Evolutionary conservation across 495 filamentous ascomycete genomes (phyloP).

Genomic region (Penicillium alfredii): DNA sequence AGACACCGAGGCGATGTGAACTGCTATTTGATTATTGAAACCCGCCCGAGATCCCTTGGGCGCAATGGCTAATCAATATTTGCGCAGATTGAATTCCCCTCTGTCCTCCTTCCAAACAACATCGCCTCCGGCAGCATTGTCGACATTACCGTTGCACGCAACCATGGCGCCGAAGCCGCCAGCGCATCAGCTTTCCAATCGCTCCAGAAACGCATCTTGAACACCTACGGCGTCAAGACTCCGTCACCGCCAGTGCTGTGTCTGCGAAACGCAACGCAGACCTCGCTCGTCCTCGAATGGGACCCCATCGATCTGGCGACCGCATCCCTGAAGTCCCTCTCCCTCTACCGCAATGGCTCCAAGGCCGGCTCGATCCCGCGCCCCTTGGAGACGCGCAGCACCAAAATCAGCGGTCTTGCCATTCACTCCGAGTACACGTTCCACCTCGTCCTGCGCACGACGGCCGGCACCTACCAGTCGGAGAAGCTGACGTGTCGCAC

Average conservation of each 20-base stretch:
- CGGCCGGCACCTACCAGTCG: constrained; percentile 77
- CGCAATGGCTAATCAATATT: constrained; percentile 6
- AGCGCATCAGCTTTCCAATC: constrained; percentile 67
- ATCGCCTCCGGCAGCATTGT: constrained; percentile 95
- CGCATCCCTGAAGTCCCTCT: constrained; percentile 78
- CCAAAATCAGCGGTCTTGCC: constrained; percentile 95
- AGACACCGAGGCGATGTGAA: constrained; percentile 12
- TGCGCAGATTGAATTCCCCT: constrained; percentile 92
- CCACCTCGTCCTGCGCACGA: constrained; percentile 84
- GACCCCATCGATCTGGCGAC: constrained; percentile 91
- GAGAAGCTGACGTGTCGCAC: constrained; percentile 83
- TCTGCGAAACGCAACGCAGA: constrained; percentile 94
- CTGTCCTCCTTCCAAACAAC: constrained; percentile 89
- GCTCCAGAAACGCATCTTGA: constrained; percentile 82
- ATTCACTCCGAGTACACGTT: constrained; percentile 95
- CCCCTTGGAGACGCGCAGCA: constrained; percentile 76
- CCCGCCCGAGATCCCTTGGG: too few species aligned
- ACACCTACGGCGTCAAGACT: constrained; percentile 73
- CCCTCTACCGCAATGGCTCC: constrained; percentile 87
- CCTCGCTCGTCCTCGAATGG: constrained; percentile 96
- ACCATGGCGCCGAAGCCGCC: constrained; percentile 66
- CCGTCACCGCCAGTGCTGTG: constrained; percentile 78
- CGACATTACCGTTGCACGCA: constrained; percentile 93
- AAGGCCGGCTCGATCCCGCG: constrained; percentile 93
- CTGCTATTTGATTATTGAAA: constrained; percentile 5